Percentiles rank a stretch among this genome's conserved stretches.
phyloP scores from a whole-genome alignment of 345 rosid species.

The Brassica nigra region DNA sequence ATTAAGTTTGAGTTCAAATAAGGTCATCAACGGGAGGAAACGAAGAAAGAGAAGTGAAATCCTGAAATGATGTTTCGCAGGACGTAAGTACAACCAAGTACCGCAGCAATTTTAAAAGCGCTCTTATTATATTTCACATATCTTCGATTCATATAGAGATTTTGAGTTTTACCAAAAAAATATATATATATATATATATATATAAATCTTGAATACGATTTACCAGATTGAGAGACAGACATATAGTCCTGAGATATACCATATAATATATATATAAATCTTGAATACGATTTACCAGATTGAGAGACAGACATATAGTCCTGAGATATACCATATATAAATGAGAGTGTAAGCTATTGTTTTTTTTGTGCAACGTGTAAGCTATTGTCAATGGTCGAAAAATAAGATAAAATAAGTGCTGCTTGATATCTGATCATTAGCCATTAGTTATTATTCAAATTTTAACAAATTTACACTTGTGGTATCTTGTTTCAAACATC shows the following conservation, averaged over 20 bases:
- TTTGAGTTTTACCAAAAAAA: background rate
- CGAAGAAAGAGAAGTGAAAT: background rate
- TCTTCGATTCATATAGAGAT: background rate
- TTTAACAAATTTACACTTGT: background rate
- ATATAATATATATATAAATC: background rate
- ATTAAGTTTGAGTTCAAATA: background rate
- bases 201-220: too few species aligned
- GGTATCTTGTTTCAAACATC: background rate
- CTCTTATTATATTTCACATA: background rate
- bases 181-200: too few species aligned
- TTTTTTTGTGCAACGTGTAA: background rate
- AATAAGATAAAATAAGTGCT: background rate
- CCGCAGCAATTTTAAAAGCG: background rate
- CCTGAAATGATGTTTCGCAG: conserved; percentile 20
- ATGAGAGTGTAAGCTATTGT: background rate
- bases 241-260: too few species aligned
- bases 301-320: background rate
- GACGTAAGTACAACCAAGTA: conserved; percentile 9
- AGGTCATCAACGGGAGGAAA: background rate
- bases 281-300: background rate
- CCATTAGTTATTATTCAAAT: background rate
- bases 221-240: too few species aligned
- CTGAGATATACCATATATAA: background rate
- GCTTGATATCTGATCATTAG: background rate
- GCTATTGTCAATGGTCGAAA: background rate